Percentiles rank a stretch among this genome's conserved stretches.
phyloP scores from a whole-genome alignment of 2,329 filamentous ascomycete species.

The Polytolypa hystricis region DNA sequence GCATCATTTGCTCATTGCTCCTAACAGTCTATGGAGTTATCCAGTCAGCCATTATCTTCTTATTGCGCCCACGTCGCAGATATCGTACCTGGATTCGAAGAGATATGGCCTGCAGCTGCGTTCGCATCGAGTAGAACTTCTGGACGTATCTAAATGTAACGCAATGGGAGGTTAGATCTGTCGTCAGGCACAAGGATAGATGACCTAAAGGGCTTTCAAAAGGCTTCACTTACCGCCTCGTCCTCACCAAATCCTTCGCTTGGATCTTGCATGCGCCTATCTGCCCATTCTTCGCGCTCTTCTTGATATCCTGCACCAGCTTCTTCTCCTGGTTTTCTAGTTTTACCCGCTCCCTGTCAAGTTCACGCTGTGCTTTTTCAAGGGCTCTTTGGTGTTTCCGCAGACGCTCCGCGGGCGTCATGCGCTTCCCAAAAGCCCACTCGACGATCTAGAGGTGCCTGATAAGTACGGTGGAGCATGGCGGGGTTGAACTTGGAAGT shows the following conservation, averaged over 20 bases:
- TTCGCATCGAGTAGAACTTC: conserved; percentile 98
- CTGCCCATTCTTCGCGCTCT: conserved; percentile 94
- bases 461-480: background rate
- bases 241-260: conserved; percentile 90
- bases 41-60: conserved; percentile 1
- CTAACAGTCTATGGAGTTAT: conserved; percentile 61
- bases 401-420: conserved; percentile 68
- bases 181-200: background rate
- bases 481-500: background rate
- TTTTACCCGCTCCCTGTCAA: conserved; percentile 90
- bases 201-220: background rate
- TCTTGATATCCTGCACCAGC: conserved; percentile 89
- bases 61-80: background rate
- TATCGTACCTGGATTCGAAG: conserved; percentile 71
- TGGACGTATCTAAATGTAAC: conserved; percentile 62
- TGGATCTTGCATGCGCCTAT: conserved; percentile 99
- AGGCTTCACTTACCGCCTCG: conserved; percentile 51
- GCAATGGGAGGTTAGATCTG: background rate
- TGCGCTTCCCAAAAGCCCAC: conserved; percentile 98
- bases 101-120: conserved; percentile 91
- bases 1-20: conserved; percentile 99
- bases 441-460: conserved; percentile 72
- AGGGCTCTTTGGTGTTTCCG: conserved; percentile 80
- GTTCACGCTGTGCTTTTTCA: conserved; percentile 92
- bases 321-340: conserved; percentile 99